Percentiles rank a stretch among this genome's conserved stretches.
phyloP scores from a whole-genome alignment of 805 yeast species.

The Priceomyces melissophilus region DNA sequence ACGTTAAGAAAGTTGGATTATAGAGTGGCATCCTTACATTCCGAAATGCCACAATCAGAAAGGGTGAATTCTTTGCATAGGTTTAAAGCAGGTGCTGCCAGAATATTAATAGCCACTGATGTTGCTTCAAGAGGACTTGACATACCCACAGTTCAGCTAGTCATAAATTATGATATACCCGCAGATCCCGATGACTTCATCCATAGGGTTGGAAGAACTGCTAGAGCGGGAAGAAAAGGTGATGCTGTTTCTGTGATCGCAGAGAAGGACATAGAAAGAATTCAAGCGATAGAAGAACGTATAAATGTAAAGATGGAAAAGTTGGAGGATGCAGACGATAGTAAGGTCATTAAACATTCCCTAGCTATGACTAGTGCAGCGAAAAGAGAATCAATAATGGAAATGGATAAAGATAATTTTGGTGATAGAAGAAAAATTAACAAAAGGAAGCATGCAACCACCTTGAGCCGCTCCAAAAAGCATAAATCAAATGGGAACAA shows the following conservation, averaged over 20 bases:
- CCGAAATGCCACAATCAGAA: constrained; percentile 91
- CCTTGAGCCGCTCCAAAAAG: constrained; percentile 8
- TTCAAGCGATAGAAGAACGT: constrained; percentile 83
- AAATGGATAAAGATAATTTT: constrained; percentile 87
- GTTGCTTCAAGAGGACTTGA: constrained; percentile 97
- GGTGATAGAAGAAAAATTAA: constrained; percentile 67
- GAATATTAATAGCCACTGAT: constrained; percentile 91
- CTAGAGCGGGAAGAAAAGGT: constrained; percentile 94
- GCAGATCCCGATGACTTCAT: constrained; percentile 95
- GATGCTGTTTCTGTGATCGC: constrained; percentile 78
- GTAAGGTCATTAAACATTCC: constrained; percentile 68
- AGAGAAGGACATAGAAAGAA: constrained; percentile 78
- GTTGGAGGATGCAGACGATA: constrained; percentile 69
- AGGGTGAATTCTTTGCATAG: constrained; percentile 88
- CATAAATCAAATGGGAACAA: constrained; percentile 5
- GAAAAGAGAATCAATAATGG: constrained; percentile 86
- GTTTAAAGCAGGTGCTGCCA: constrained; percentile 91
- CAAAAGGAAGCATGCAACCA: constrained; percentile 33
- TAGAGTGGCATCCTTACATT: constrained; percentile 85
- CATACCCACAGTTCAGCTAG: constrained; percentile 89
- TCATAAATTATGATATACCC: constrained; percentile 88
- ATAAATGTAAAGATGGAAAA: constrained; percentile 77
- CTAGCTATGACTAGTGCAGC: constrained; percentile 73
- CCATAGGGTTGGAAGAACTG: constrained; percentile 98
- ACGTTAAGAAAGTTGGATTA: constrained; percentile 70